Evolutionary conservation across 106 monocot genomes (phyloP).

Genomic region (Dioscorea alata): DNA sequence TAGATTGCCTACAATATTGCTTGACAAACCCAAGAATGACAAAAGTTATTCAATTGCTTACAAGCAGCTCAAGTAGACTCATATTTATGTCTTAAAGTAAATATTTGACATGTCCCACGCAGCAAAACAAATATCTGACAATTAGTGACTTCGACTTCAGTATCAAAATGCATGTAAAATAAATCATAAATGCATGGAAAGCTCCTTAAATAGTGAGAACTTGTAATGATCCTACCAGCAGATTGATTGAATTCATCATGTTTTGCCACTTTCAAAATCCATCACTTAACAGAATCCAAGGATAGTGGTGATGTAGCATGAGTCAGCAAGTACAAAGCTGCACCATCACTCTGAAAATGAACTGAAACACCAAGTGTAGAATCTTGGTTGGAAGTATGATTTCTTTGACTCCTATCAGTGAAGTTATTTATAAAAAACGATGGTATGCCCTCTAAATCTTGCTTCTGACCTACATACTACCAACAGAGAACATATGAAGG

Average conservation of each 20-base stretch:
- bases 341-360: conserved; percentile 94
- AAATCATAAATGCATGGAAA: too few species aligned
- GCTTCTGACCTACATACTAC: conserved; percentile 27
- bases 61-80: too few species aligned
- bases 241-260: conserved; percentile 2
- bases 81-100: too few species aligned
- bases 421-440: conserved; percentile 36
- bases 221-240: too few species aligned
- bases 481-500: not conserved
- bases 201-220: too few species aligned
- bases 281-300: conserved; percentile 39
- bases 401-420: conserved; percentile 19
- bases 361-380: conserved; percentile 46
- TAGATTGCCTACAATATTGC: too few species aligned
- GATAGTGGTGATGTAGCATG: conserved; percentile 62
- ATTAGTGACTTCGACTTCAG: too few species aligned
- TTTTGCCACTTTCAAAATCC: conserved; percentile 31
- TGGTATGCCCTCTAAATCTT: conserved; percentile 17
- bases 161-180: too few species aligned
- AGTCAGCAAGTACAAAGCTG: conserved; percentile 73
- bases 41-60: too few species aligned
- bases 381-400: conserved; percentile 13
- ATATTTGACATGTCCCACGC: too few species aligned
- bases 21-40: too few species aligned
- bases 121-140: too few species aligned